phyloP scores from a whole-genome alignment of 2,329 filamentous ascomycete species.

The Aspergillus jensenii region DNA sequence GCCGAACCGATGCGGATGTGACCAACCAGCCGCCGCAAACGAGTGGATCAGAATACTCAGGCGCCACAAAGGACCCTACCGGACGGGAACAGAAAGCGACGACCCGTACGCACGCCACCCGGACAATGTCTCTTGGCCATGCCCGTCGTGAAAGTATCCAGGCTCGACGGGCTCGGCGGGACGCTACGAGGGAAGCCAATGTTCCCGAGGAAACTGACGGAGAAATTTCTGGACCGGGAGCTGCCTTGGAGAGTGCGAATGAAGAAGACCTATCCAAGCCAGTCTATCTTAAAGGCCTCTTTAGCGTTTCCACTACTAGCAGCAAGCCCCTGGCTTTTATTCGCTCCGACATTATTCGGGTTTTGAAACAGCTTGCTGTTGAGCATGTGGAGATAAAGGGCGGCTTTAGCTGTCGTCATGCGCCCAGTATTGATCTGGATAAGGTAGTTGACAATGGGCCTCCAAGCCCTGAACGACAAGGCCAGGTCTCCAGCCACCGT shows the following conservation, averaged over 20 bases:
- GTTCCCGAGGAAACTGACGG: constrained; percentile 89
- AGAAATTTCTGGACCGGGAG: constrained; percentile 63
- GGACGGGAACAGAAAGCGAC: constrained; percentile 52
- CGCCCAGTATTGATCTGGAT: constrained; percentile 84
- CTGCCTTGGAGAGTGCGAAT: constrained; percentile 50
- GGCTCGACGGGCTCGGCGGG: constrained; percentile 72
- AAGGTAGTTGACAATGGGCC: constrained; percentile 64
- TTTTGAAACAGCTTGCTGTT: constrained; percentile 83
- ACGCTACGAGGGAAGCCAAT: constrained; percentile 70
- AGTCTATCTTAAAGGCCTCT: constrained; percentile 92
- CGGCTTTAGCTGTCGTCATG: constrained; percentile 85
- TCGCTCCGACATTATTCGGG: constrained; percentile 83
- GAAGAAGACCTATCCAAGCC: constrained; percentile 77
- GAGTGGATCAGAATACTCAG: constrained; percentile 72
- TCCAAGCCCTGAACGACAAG: constrained; percentile 55
- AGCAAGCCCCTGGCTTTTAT: constrained; percentile 86
- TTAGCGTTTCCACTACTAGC: constrained; percentile 95
- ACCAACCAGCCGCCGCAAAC: constrained; percentile 68
- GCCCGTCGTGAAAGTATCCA: constrained; percentile 90
- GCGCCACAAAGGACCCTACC: constrained; percentile 45
- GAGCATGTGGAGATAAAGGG: constrained; percentile 90
- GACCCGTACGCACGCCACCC: constrained; percentile 63
- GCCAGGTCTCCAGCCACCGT: constrained; percentile 58
- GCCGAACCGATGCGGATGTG: constrained; percentile 55
- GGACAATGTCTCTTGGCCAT: constrained; percentile 86